phyloP scores from a whole-genome alignment of 345 rosid genomes.

The Bruguiera parviflora region DNA sequence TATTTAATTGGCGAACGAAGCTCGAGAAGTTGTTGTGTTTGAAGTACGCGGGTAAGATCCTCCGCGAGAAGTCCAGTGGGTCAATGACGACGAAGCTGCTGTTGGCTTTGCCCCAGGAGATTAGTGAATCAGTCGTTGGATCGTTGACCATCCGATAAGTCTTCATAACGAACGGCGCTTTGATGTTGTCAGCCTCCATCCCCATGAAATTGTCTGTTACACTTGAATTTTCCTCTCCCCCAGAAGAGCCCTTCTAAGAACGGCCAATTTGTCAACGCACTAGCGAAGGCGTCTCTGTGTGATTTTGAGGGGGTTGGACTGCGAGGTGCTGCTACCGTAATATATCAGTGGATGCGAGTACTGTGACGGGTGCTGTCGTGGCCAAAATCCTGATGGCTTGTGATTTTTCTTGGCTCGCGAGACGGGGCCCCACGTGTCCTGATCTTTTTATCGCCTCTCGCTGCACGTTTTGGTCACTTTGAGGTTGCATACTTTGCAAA shows the following conservation, averaged over 20 bases:
- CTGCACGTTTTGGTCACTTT: constrained; percentile 26
- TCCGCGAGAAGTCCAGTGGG: constrained; percentile 25
- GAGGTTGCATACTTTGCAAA: constrained; percentile 30
- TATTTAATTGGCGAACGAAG: constrained; percentile 31
- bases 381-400: constrained; percentile 23
- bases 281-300: too few relatives aligned
- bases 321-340: not conserved
- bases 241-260: too few relatives aligned
- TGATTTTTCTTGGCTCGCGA: constrained; percentile 26
- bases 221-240: not conserved
- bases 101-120: constrained; percentile 24
- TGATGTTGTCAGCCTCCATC: constrained; percentile 47
- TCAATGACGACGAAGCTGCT: constrained; percentile 30
- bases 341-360: constrained; percentile 13
- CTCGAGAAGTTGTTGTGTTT: constrained; percentile 34
- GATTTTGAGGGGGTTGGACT: too few relatives aligned
- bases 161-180: constrained; percentile 27
- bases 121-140: constrained; percentile 17
- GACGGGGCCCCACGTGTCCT: constrained; percentile 43
- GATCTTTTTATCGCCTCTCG: constrained; percentile 38
- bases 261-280: too few relatives aligned
- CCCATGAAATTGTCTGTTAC: not conserved
- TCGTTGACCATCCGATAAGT: constrained; percentile 31
- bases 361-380: constrained; percentile 30
- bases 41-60: constrained; percentile 25